Conservation (phyloP, 345 rosid species). For the thale cress (Arabidopsis thaliana) region DNA sequence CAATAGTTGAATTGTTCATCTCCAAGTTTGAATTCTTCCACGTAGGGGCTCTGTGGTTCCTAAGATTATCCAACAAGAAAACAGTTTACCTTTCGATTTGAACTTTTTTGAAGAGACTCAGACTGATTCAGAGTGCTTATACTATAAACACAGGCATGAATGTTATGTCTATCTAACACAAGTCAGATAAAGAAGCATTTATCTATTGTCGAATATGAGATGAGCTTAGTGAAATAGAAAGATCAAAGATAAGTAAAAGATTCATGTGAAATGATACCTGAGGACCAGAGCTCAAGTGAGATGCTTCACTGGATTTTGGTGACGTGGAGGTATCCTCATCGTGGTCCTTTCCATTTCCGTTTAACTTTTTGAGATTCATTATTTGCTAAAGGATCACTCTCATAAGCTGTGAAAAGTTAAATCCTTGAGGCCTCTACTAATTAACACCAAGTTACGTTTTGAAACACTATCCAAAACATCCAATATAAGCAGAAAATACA, state of each 20-base stretch:
- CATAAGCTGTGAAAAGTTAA: conserved; percentile 49
- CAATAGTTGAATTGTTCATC: too few species aligned
- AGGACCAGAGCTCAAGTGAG: conserved; percentile 48
- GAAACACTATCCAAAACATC: background rate
- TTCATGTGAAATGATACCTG: conserved; percentile 58
- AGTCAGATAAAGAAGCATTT: conserved; percentile 13
- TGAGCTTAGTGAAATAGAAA: background rate
- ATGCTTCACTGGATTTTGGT: conserved; percentile 56
- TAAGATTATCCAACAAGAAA: conserved; percentile 25
- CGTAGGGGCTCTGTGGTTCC: conserved; percentile 67
- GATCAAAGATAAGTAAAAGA: conserved; percentile 1
- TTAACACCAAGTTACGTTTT: conserved; percentile 36
- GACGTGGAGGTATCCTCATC: conserved; percentile 55
- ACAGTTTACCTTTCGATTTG: conserved; percentile 1
- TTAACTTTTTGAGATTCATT: conserved; percentile 52
- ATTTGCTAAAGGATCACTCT: conserved; percentile 53
- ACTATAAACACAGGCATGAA: background rate
- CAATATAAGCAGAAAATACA: background rate
- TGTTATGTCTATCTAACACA: conserved; percentile 22
- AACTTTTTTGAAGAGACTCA: background rate
- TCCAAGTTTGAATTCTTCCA: conserved; percentile 60
- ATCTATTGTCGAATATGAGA: conserved; percentile 10
- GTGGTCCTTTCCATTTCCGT: conserved; percentile 56
- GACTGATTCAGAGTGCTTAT: conserved; percentile 6
- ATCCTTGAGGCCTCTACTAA: background rate